Conservation (phyloP, 2,329 filamentous ascomycete genomes). For the Fusarium anguioides region DNA sequence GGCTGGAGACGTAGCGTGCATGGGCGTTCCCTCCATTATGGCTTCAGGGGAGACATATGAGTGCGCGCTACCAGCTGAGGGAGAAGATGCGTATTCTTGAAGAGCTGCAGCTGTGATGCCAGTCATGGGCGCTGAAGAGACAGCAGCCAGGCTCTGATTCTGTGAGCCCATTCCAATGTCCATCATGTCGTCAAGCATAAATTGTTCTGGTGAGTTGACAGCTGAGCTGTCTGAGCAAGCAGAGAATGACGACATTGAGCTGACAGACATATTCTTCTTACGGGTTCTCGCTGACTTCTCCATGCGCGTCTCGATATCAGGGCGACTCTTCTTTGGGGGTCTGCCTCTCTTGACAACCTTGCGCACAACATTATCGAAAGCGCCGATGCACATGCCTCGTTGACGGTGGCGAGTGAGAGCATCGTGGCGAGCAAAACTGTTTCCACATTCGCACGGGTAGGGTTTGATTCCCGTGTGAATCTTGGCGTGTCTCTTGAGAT, state of each 20-base stretch:
- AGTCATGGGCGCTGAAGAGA: conserved; percentile 61
- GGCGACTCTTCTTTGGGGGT: conserved; percentile 68
- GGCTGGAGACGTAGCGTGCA: conserved; percentile 59
- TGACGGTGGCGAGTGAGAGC: conserved; percentile 94
- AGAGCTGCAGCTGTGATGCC: conserved; percentile 48
- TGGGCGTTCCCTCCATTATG: conserved; percentile 53
- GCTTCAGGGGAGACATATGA: conserved; percentile 61
- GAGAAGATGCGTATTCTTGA: conserved; percentile 53
- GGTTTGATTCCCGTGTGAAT: conserved; percentile 97
- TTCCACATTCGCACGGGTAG: conserved; percentile 93
- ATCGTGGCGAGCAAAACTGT: conserved; percentile 94
- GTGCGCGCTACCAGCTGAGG: conserved; percentile 52
- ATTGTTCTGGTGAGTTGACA: conserved; percentile 63
- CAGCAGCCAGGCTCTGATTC: conserved; percentile 48
- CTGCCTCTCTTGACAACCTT: conserved; percentile 72
- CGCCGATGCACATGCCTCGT: conserved; percentile 95
- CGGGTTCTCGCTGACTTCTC: conserved; percentile 67
- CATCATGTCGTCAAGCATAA: conserved; percentile 62
- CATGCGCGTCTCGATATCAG: conserved; percentile 65
- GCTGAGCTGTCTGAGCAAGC: conserved; percentile 68
- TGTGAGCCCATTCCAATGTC: conserved; percentile 53
- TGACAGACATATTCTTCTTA: conserved; percentile 64
- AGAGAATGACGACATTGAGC: conserved; percentile 65
- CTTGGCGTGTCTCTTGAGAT: conserved; percentile 96
- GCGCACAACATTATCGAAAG: conserved; percentile 80